A percentile compares a stretch with the other conserved stretches of the same genome.
Evolutionary conservation across 352 stramenopile species (phyloP).

Genomic region (Discostella stelligera): DNA sequence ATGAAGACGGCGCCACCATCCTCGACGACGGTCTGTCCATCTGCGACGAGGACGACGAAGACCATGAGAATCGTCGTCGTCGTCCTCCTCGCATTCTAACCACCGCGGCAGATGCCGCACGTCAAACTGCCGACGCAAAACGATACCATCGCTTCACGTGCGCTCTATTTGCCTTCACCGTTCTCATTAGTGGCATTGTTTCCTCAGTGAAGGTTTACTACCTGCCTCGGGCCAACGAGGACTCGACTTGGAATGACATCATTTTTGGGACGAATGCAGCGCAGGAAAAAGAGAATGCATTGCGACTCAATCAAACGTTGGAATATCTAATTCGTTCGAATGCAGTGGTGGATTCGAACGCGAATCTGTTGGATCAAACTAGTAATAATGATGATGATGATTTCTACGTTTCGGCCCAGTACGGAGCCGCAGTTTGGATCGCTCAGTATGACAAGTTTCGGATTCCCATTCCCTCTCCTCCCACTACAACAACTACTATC

Average conservation of each 20-base stretch:
- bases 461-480: slow-evolving; percentile 20
- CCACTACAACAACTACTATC: not conserved
- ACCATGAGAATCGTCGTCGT: not conserved
- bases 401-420: slow-evolving; percentile 14
- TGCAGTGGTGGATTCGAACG: not conserved
- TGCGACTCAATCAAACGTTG: slow-evolving; percentile 18
- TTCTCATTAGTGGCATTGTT: slow-evolving; percentile 19
- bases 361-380: not conserved
- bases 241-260: not conserved
- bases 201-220: not conserved
- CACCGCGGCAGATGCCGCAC: slow-evolving; percentile 5
- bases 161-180: slow-evolving; percentile 6
- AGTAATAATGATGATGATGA: not conserved
- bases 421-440: slow-evolving; percentile 33
- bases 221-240: not conserved
- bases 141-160: slow-evolving; percentile 1
- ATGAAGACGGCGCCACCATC: slow-evolving; percentile 30
- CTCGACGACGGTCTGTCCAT: slow-evolving; percentile 34
- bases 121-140: not conserved
- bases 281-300: slow-evolving; percentile 16
- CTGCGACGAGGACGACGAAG: slow-evolving; percentile 16
- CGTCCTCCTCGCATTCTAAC: not conserved
- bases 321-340: slow-evolving; percentile 11
- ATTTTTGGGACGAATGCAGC: not conserved
- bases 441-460: slow-evolving; percentile 14